Evolutionary conservation across 805 yeast genomes (phyloP).

Genomic region (Wickerhamomyces hampshirensis): DNA sequence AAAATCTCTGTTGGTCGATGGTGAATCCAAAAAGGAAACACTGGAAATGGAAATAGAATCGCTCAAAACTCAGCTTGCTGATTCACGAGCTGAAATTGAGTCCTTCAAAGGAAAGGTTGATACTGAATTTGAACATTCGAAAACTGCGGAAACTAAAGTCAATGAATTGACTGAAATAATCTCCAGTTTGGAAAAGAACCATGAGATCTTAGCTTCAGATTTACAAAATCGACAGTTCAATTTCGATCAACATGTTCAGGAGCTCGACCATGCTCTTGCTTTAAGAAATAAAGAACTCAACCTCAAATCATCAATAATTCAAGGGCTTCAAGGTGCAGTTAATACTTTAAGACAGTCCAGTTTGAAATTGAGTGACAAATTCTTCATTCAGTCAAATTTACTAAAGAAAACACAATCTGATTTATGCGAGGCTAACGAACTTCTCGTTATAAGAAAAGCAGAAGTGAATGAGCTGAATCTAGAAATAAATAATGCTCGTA

Average conservation of each 20-base stretch:
- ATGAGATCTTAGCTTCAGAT: neutral
- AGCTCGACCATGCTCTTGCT: neutral
- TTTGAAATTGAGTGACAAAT: neutral
- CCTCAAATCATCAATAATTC: conserved; percentile 8
- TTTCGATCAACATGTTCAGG: neutral
- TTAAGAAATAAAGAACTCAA: conserved; percentile 3
- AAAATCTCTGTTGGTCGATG: neutral
- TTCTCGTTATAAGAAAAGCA: conserved; percentile 21
- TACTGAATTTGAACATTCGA: conserved; percentile 3
- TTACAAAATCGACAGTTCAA: neutral
- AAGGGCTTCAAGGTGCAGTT: conserved; percentile 14
- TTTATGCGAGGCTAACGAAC: conserved; percentile 15
- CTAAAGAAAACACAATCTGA: neutral
- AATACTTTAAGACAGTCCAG: conserved; percentile 6
- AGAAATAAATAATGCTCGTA: conserved; percentile 10
- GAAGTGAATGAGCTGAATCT: conserved; percentile 24
- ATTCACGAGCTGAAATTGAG: neutral
- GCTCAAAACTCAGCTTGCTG: conserved; percentile 1
- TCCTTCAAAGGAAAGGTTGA: neutral
- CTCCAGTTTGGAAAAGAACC: neutral
- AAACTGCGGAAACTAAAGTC: conserved; percentile 3
- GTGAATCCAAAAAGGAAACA: neutral
- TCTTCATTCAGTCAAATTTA: neutral
- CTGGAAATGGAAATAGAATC: conserved; percentile 1
- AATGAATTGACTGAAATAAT: neutral